Conservation (phyloP, 2,329 filamentous ascomycete genomes). For the Exophiala phaeomuriformis region DNA sequence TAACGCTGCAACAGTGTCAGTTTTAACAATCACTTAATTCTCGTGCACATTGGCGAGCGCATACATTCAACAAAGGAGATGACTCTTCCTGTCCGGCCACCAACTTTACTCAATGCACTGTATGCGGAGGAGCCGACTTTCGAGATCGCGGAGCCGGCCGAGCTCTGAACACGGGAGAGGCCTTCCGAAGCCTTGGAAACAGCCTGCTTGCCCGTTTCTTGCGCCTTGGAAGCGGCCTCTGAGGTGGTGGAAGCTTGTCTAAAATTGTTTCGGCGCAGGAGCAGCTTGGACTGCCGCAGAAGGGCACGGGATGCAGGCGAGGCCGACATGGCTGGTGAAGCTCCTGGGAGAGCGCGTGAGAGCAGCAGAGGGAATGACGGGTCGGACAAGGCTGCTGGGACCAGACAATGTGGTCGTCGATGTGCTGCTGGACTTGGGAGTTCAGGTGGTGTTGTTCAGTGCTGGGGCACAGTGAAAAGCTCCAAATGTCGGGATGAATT, state of each 20-base stretch:
- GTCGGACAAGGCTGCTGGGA: slow-evolving; percentile 19
- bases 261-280: slow-evolving; percentile 38
- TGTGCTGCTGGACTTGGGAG: background rate
- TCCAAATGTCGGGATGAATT: slow-evolving; percentile 19
- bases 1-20: slow-evolving; percentile 54
- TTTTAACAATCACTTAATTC: too few species aligned
- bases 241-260: slow-evolving; percentile 43
- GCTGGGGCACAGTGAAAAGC: slow-evolving; percentile 27
- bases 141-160: slow-evolving; percentile 69
- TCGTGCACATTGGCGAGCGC: slow-evolving; percentile 31
- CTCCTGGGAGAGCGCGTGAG: slow-evolving; percentile 10
- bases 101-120: slow-evolving; percentile 65
- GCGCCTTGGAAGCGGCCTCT: slow-evolving; percentile 41
- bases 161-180: slow-evolving; percentile 70
- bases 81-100: slow-evolving; percentile 72
- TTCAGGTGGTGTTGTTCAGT: slow-evolving; percentile 11
- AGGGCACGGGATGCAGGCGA: slow-evolving; percentile 38
- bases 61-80: slow-evolving; percentile 80
- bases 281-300: slow-evolving; percentile 43
- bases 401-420: background rate
- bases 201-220: slow-evolving; percentile 38
- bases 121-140: slow-evolving; percentile 62
- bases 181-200: slow-evolving; percentile 67
- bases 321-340: slow-evolving; percentile 37
- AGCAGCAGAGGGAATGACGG: slow-evolving; percentile 2